Evolutionary conservation across 2,329 filamentous ascomycete species (phyloP), one percentile per base, ranked within the genome.

Genomic region (Trichoderma arundinaceum): DNA sequence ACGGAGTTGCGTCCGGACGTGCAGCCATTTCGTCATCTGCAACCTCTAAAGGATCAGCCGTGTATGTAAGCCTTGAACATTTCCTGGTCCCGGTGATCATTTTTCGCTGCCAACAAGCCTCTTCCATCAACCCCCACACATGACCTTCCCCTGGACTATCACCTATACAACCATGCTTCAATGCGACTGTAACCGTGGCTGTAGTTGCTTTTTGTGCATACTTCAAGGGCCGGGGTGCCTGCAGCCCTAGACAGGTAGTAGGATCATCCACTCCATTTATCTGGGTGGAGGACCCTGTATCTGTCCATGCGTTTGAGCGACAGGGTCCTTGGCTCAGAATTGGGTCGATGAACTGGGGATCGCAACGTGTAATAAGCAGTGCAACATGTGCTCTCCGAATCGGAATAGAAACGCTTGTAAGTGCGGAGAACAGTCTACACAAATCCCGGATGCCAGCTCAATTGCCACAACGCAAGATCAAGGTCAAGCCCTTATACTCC

Each of bases 61-160:
- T 49, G n/a, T 8, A 51, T 32, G 6, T 41, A 15, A 61, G 58
- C n/a, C 28, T 19, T 22, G 19, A n/a, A 9, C 57, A 35, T 38
- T 10, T 38, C 8, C 43, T 43, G 17, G 32, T 15, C 7, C 46
- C 46, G 58, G 58, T 13, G 13, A 19, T 17, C 58, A 61, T 12
- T 51, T 61, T 19, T 61, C 58, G 58, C 28, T 32, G 35, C 46
- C 44, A 15, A 51, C 38, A 49, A 41, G n/a, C n/a, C 17, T 39
- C 46, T 39, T 33, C 12, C 53, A n/a, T 17, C 19, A 56, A 17
- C 15, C 59, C 28, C 48, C 59, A 38, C 38, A 22, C 15, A 49
- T n/a, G 9, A 32, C 22, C 39, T 44, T 41, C 28, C n/a, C 48
- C 59, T 15, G 38, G 44, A 13, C 59, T 41, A 17, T 38, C 44